Conservation (phyloP, 441 rosid species). For the Geranium incanum region DNA sequence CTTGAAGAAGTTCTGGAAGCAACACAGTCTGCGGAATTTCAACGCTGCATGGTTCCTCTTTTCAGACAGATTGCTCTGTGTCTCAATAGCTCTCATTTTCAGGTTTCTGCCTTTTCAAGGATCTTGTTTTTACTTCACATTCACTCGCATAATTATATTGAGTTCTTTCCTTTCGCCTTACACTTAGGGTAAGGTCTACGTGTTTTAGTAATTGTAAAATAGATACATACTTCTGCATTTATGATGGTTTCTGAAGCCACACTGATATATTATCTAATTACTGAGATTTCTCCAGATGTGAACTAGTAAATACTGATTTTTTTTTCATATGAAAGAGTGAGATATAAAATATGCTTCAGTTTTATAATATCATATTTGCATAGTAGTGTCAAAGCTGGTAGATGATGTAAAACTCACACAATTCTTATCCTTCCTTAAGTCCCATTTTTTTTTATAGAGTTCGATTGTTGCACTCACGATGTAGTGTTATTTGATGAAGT, state of each 20-base stretch:
- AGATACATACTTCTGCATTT: background rate
- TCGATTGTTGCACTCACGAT: background rate
- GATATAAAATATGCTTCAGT: background rate
- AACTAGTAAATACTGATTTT: background rate
- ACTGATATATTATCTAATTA: background rate
- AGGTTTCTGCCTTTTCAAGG: slow-evolving; percentile 40
- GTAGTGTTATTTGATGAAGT: background rate
- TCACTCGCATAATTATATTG: background rate
- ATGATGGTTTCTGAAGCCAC: background rate
- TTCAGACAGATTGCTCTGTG: slow-evolving; percentile 85
- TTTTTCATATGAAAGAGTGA: background rate
- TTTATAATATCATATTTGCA: background rate
- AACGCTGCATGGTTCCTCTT: slow-evolving; percentile 77
- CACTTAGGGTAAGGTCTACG: background rate
- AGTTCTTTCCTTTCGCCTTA: background rate
- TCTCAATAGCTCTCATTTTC: slow-evolving; percentile 85
- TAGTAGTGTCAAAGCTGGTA: background rate
- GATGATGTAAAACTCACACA: background rate
- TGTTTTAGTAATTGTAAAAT: background rate
- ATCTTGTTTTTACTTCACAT: background rate
- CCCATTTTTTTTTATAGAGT: background rate
- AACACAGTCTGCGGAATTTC: slow-evolving; percentile 81
- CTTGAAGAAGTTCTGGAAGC: slow-evolving; percentile 95
- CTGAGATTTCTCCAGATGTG: background rate
- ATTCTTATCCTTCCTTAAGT: background rate